These are phyloP conservation scores for Paecilomyces formosus DNA, from an alignment of 2,329 filamentous ascomycete genomes.

Conservation along the genomic window DNA sequence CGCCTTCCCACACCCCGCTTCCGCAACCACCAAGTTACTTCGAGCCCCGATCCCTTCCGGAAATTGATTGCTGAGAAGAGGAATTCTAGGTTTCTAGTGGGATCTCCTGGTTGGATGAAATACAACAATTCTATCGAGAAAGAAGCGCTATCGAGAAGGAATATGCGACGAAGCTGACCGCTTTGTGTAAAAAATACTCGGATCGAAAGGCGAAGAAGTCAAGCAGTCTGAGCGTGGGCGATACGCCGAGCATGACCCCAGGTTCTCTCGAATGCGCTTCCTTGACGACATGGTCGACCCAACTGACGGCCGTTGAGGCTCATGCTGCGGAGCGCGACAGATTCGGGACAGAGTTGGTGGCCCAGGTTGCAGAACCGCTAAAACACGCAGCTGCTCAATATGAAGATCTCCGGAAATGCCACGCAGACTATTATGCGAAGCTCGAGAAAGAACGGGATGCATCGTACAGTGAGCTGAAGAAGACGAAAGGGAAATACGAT, in stretches of 20 bases:
- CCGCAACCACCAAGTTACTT: not conserved
- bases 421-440: conserved; percentile 80
- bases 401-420: conserved; percentile 87
- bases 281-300: conserved; percentile 92
- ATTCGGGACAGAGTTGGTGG: conserved; percentile 69
- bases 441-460: conserved; percentile 82
- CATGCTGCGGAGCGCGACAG: conserved; percentile 84
- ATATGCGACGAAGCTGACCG: conserved; percentile 80
- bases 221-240: conserved; percentile 81
- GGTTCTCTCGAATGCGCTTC: conserved; percentile 95
- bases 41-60: not conserved
- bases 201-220: conserved; percentile 94
- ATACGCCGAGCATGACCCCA: conserved; percentile 85
- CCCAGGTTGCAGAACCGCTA: conserved; percentile 77
- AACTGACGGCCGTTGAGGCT: conserved; percentile 81
- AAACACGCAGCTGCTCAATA: conserved; percentile 67
- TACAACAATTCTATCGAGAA: conserved; percentile 96
- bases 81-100: conserved; percentile 61
- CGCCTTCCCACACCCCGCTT: conserved; percentile 15
- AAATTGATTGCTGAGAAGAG: conserved; percentile 3
- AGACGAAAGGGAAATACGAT: conserved; percentile 91
- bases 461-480: conserved; percentile 77
- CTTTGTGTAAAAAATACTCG: conserved; percentile 89
- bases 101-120: conserved; percentile 91
- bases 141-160: conserved; percentile 93